Evolutionary conservation across 176 grass and related monocot species (phyloP).

Genomic region (Panicum miliaceum): DNA sequence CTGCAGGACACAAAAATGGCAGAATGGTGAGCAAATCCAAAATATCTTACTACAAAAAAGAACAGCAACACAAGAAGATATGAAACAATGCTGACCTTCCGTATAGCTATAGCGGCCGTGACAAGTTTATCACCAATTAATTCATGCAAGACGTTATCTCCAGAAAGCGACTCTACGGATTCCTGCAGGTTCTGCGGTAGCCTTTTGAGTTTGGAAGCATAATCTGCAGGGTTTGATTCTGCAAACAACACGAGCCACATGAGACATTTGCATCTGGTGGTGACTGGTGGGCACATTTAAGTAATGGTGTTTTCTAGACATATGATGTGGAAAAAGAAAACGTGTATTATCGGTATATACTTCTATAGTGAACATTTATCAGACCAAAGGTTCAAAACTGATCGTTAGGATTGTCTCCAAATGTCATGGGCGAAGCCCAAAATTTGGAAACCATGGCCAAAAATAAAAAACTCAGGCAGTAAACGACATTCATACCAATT

Average conservation of each 20-base stretch:
- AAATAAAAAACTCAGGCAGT: not conserved
- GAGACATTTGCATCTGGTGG: conserved; percentile 8
- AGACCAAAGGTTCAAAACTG: not conserved
- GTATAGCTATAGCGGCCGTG: conserved; percentile 66
- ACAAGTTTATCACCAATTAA: conserved; percentile 83
- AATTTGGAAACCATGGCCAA: not conserved
- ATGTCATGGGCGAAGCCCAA: not conserved
- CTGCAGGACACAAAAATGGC: conserved; percentile 37
- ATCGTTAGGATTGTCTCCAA: conserved; percentile 18
- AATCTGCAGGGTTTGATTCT: conserved; percentile 86
- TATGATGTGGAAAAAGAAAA: not conserved
- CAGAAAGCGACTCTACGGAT: conserved; percentile 74
- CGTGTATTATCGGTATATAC: not conserved
- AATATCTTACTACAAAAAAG: not conserved
- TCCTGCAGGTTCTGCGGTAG: conserved; percentile 77
- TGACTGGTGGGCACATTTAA: not conserved
- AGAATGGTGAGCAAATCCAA: not conserved
- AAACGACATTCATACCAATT: conserved; percentile 54
- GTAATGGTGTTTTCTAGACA: conserved; percentile 24
- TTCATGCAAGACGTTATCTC: conserved; percentile 66
- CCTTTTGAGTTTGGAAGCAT: conserved; percentile 70
- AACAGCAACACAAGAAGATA: not conserved
- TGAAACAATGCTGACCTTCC: conserved; percentile 60
- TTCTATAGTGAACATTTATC: not conserved
- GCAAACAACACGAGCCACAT: conserved; percentile 27